Evolutionary conservation across 2,329 filamentous ascomycete species (phyloP), one percentile per base, ranked within the genome.

Genomic region (Penicillium sclerotigenum): DNA sequence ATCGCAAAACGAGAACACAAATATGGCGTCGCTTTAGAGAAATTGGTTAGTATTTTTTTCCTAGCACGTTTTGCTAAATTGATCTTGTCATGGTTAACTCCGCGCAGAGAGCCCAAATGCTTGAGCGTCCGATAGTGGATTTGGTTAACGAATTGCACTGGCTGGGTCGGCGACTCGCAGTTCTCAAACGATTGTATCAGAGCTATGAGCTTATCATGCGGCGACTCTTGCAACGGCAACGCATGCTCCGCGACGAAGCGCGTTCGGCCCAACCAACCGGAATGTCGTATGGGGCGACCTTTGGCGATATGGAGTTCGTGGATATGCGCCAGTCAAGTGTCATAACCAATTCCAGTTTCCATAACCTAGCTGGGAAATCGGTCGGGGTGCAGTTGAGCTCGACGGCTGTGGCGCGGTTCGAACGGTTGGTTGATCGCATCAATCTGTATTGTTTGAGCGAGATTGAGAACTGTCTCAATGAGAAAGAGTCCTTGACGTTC

Each of bases 401-500:
- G 9, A 71, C 83, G 0, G 81, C 85, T 0, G 75, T 82, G 41
- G 81, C 82, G 5, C 77, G 84, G 1, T 87, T 87, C 59, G 81
- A 84, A 64, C 72, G 85, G 22, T 72, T 87, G 26, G 79, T 81
- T 45, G 83, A 87, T 63, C 77, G 84, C 4, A 86, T 87, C 55
- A 78, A 80, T 40, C 71, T 87, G 36, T 87, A 87, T 59, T 85
- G 84, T 11, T 69, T 87, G 57, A 82, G 79, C 53, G 85, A 87
- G 67, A 84, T 87, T 41, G 81, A 86, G 49, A 81, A 84, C 59
- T 87, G 84, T 61, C 71, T 86, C 22, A 83, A 83, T 28, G 87
- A 90, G 70, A 90, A 90, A 67, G 85, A 87, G 26, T 84, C 84
- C 0, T 75, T 91, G 26, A 86, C 88, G 4, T 82, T 83, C 59